Conservation (phyloP, 805 yeast genomes). For the Candida maltosa region DNA sequence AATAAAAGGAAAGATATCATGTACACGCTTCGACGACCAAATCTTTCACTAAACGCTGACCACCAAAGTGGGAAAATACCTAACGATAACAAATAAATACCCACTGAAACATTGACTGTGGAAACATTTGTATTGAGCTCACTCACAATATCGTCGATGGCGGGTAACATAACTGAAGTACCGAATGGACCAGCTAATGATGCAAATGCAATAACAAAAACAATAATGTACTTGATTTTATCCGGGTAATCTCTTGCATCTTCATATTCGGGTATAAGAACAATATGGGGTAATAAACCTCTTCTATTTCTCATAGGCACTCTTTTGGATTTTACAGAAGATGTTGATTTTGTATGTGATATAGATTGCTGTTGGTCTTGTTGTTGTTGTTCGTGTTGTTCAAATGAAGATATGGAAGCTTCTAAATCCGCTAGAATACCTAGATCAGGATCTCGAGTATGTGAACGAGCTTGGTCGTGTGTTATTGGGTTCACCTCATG, state of each 20-base stretch:
- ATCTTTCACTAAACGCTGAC: slow-evolving; percentile 73
- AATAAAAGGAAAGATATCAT: slow-evolving; percentile 62
- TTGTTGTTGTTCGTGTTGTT: not conserved
- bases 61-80: slow-evolving; percentile 89
- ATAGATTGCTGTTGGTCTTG: not conserved
- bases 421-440: slow-evolving; percentile 6
- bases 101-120: slow-evolving; percentile 74
- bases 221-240: slow-evolving; percentile 49
- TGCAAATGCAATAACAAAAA: slow-evolving; percentile 65
- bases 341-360: slow-evolving; percentile 1
- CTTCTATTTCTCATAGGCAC: slow-evolving; percentile 42
- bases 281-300: slow-evolving; percentile 52
- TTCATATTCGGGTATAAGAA: slow-evolving; percentile 65
- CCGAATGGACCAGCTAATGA: slow-evolving; percentile 89
- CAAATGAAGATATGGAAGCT: slow-evolving; percentile 9
- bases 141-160: slow-evolving; percentile 55
- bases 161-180: slow-evolving; percentile 78
- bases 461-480: not conserved
- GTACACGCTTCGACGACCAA: slow-evolving; percentile 75
- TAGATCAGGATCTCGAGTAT: slow-evolving; percentile 3
- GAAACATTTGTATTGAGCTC: slow-evolving; percentile 56
- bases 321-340: slow-evolving; percentile 8
- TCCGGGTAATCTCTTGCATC: slow-evolving; percentile 66
- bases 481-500: not conserved
- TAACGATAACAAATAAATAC: slow-evolving; percentile 67